Base-by-base conservation (phyloP, 2,329 filamentous ascomycete genomes). In the Hypoxylon sp. region DNA sequence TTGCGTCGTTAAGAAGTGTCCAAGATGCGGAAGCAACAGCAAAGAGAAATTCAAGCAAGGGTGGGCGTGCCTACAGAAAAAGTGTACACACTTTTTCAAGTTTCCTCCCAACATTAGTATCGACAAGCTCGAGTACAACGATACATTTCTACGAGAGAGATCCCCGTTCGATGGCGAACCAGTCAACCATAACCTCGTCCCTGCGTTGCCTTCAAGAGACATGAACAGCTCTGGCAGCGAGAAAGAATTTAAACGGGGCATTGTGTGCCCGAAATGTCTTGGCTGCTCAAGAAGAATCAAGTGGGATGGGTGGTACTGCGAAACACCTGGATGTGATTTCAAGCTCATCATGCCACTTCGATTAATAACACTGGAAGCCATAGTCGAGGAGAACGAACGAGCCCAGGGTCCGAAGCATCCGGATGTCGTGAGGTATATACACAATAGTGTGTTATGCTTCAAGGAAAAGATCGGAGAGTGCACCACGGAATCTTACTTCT, bases 221-320 rank as follows among this genome's bases (percentile, higher is more conserved):
- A 17, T 1, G 4, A 59, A 69, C 7, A 59, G 68, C 0, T 70
- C 72, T 9, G 78, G 80, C 3, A 77, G 79, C 0, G 77, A 81
- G 7, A 70, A 73, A 2, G 67, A 73, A 6, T 82, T 79, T 47
- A 86, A 82, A 62, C 74, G 75, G 40, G 88, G 88, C 0, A 80
- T 90, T 35, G 81, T 88, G 2, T 92, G 89, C 59, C 83, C 82
- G 0, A 51, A 70, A 1, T 91, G 89, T 57, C 71, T 75, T 0
- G 78, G 81, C 29, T 89, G 87, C 60, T 83, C 77, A 30, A 76
- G 82, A 2, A 77, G 88, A 1, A 73, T 78, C 9, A 68, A 76
- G 16, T 91, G 87, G 85, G 70, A 69, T 4, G 75, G 78, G 1
- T 90, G 86, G 86, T 68, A 72, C 17, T 91, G 87, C 52, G 73